Base-by-base conservation (phyloP, 2,329 filamentous ascomycete species). In the Pseudogymnoascus sp. region DNA sequence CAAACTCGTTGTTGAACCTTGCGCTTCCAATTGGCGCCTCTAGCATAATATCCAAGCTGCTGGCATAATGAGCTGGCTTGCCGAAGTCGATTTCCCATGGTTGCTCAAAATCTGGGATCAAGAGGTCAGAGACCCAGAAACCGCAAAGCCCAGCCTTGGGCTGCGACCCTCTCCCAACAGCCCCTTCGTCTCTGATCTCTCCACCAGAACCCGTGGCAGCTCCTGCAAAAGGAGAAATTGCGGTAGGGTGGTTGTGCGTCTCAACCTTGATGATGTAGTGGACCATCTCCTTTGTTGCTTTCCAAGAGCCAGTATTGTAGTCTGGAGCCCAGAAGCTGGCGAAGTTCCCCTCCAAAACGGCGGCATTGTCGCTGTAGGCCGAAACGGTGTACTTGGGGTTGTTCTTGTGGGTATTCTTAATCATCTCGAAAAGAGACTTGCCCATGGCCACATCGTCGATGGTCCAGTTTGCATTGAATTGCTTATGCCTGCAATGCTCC, bases 1-100 rank as follows among this genome's bases (percentile, higher is more conserved):
- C 94, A 70, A 97, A 99, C 72, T 97, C 94, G 72, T 99, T 99
- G 80, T 97, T 97, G 80, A 96, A 97, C 19, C 91, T 86, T 60
- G 94, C 94, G 69, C 90, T 94, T 36, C 94, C 94, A 69, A 99
- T 94, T 0, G 94, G 94, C 0, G 92, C 94, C 74, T 99, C 93
- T 9, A 97, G 81, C 93, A 99, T 97, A 69, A 99, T 97, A 72
- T 97, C 92, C 38, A 97, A 79, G 76, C 90, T 92, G 77, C 91
- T 96, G 19, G 94, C 92, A 71, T 96, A 94, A 76, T 99, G 94
- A 49, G 85, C 83, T 4, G 94, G 94, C 72, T 89, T 92, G 59
- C 94, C 94, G 62, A 96, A 84, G 71, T 97, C 90, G 33, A 90
- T 78, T 74, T 99, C 94, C 94, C 94, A 99, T 1, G 92, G 91